These are phyloP conservation scores for Talaromyces sp. DNA, from an alignment of 2,329 filamentous ascomycete genomes.

Conservation along the genomic window DNA sequence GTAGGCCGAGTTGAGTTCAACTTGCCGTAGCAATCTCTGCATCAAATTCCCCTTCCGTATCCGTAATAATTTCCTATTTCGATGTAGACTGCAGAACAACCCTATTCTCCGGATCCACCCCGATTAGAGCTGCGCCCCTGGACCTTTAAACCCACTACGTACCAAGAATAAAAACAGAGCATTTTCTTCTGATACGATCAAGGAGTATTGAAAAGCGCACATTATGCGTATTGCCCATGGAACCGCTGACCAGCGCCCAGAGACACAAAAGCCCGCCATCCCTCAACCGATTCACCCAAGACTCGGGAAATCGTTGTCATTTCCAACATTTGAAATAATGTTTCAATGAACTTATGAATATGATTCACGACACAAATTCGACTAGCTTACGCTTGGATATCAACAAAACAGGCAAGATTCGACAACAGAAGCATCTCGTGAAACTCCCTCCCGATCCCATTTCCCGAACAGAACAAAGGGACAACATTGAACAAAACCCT, in stretches of 20 bases:
- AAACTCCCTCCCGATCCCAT: neutral
- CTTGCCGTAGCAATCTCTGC: neutral
- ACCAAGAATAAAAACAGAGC: neutral
- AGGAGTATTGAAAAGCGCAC: too few relatives aligned
- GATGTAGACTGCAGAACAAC: neutral
- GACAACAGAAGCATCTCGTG: neutral
- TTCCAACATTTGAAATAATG: neutral
- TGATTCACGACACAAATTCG: neutral
- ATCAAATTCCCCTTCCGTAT: neutral
- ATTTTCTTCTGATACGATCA: neutral
- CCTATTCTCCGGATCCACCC: neutral
- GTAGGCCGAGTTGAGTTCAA: neutral
- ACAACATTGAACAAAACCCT: neutral
- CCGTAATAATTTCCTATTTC: neutral
- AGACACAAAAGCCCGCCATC: neutral
- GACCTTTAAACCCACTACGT: neutral
- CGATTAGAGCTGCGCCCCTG: neutral
- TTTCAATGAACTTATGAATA: neutral
- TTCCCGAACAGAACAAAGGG: too few relatives aligned
- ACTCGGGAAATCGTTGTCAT: too few relatives aligned
- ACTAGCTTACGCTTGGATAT: neutral
- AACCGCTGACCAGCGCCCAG: neutral
- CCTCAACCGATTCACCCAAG: too few relatives aligned
- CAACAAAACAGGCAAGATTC: neutral
- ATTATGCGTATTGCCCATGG: too few relatives aligned